A percentile compares a stretch with the other conserved stretches of the same genome.
phyloP scores from a whole-genome alignment of 306 rosid genomes.

The Pyrus pyrifolia region DNA sequence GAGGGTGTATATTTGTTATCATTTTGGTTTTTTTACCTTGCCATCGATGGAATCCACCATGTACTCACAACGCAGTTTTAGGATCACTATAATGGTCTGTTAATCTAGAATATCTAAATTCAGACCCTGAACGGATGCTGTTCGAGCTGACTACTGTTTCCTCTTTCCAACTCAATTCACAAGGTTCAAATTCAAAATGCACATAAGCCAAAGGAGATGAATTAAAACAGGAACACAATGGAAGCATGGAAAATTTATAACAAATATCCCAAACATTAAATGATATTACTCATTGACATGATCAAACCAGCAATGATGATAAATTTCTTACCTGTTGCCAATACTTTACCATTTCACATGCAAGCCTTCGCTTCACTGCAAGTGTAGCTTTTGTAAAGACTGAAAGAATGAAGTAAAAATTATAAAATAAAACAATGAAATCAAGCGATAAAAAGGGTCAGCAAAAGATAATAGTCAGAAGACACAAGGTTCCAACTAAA shows the following conservation, averaged over 20 bases:
- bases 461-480: background rate
- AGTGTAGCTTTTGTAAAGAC: constrained; percentile 75
- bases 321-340: constrained; percentile 82
- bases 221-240: background rate
- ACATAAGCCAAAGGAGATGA: background rate
- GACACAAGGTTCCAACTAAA: background rate
- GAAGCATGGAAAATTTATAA: background rate
- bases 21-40: background rate
- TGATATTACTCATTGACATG: background rate
- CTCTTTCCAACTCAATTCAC: background rate
- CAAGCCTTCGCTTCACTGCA: constrained; percentile 97
- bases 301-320: background rate
- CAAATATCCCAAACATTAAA: background rate
- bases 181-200: background rate
- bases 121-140: background rate
- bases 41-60: background rate
- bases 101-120: background rate
- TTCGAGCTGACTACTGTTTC: background rate
- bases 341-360: constrained; percentile 96
- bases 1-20: background rate
- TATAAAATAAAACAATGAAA: background rate
- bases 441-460: background rate
- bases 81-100: background rate
- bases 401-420: no score
- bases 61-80: background rate